These are phyloP conservation scores for Suillus subluteus DNA, from an alignment of 768 basidiomycete genomes.

Conservation along the genomic window DNA sequence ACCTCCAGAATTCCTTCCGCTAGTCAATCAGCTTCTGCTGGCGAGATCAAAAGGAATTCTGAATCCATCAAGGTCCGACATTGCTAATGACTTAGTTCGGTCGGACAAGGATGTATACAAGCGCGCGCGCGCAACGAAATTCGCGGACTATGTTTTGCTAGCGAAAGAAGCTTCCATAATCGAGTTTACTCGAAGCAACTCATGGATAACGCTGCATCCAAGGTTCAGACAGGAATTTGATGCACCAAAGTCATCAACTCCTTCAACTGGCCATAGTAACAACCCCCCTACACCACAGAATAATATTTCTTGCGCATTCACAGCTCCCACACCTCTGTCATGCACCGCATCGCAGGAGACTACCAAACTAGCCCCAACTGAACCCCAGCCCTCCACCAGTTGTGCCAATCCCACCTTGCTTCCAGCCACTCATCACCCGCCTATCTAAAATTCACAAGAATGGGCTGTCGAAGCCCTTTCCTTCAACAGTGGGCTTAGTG, in stretches of 20 bases:
- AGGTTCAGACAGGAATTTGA: constrained; percentile 17
- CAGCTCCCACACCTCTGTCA: neutral
- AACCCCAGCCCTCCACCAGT: neutral
- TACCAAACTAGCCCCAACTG: neutral
- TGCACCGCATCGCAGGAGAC: neutral
- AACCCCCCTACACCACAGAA: neutral
- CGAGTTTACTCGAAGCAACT: constrained; percentile 17
- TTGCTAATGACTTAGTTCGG: constrained; percentile 39
- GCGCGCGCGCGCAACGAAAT: constrained; percentile 29
- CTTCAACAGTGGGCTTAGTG: constrained; percentile 40
- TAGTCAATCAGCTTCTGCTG: constrained; percentile 28
- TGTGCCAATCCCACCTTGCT: constrained; percentile 8
- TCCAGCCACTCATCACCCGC: constrained; percentile 36
- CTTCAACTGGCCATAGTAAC: neutral
- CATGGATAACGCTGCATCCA: constrained; percentile 35
- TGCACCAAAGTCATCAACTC: neutral
- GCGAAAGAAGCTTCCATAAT: constrained; percentile 34
- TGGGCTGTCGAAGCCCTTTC: constrained; percentile 36
- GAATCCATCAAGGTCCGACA: constrained; percentile 40
- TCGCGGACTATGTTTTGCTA: constrained; percentile 29
- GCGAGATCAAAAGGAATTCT: constrained; percentile 31
- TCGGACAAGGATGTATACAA: constrained; percentile 31
- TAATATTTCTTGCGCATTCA: neutral
- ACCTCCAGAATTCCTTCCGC: constrained; percentile 35
- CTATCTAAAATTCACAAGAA: constrained; percentile 37